Evolutionary conservation across 495 filamentous ascomycete genomes (phyloP), one percentile per base, ranked within the genome.

Genomic region (Annulohypoxylon maeteangense): DNA sequence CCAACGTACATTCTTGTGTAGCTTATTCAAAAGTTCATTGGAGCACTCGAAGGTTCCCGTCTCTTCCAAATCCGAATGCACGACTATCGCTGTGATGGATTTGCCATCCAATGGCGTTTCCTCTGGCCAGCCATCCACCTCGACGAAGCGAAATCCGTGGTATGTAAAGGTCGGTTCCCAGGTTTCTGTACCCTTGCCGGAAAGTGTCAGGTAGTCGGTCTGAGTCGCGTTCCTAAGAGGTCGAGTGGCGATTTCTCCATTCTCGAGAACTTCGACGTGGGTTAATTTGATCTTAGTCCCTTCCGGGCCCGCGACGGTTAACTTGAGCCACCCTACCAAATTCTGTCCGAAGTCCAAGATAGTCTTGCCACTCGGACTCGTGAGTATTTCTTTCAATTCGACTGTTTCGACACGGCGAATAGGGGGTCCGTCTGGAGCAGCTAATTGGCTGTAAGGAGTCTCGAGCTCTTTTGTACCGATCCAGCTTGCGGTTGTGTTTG

Each of bases 321-420:
- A 69, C 4, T 72, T 72, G n/a, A 87, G 68, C 50, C 79, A 79
- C 3, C 85, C 87, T 4, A 87, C 86, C 10, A 88, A 75, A 60
- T 88, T 89, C 65, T 88, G 87, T 11, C 85, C 85, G 65, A 87
- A 88, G 65, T 89, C 87, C 5, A 89, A 55, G 16, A 83, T 74
- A 16, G 79, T 82, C 45, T 82, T 84, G 10, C 82, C 82, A 1
- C 78, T 75, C 2, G 83, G 81, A 8, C 80, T 84, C 10, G 62
- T 81, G n/a, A 84, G 72, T 16, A 87, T 71, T 10, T 80, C 60
- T 36, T 78, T 54, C 2, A 81, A 68, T 34, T 76, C 66, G 1
- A 84, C 58, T 20, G 80, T 76, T 53, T 81, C 74, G 0, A 75
- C 65, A 14, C 71, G 67, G 10, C 76, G 75, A 27, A 83, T 80